phyloP scores from a whole-genome alignment of 2,329 filamentous ascomycete genomes.

The Cladosporium austrohemisphaericum region DNA sequence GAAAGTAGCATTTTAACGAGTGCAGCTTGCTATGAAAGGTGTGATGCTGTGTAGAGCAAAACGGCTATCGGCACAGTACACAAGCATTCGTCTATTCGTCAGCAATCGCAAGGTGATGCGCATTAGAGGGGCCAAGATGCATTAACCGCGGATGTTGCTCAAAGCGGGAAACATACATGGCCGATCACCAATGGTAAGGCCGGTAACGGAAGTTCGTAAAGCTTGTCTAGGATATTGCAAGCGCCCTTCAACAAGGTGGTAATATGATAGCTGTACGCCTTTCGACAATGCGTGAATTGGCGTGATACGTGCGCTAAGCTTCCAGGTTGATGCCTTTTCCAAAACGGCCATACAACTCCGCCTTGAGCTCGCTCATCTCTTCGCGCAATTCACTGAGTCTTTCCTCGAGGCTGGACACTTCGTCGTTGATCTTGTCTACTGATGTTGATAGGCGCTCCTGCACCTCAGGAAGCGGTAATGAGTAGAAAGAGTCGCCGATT shows the following conservation, averaged over 20 bases:
- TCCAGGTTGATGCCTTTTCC: conserved; percentile 96
- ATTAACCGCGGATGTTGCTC: conserved; percentile 6
- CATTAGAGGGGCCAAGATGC: conserved; percentile 12
- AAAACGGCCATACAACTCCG: conserved; percentile 89
- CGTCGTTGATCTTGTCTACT: conserved; percentile 69
- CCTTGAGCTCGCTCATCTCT: conserved; percentile 86
- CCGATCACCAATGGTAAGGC: conserved; percentile 8
- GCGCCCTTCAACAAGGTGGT: conserved; percentile 10
- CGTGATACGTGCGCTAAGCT: conserved; percentile 52
- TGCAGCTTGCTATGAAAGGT: not conserved
- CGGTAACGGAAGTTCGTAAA: conserved; percentile 11
- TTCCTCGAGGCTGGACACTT: conserved; percentile 72
- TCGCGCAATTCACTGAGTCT: conserved; percentile 71
- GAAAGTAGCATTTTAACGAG: not conserved
- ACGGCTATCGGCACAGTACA: conserved; percentile 9
- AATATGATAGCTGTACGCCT: conserved; percentile 6
- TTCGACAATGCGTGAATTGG: conserved; percentile 10
- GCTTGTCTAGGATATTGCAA: conserved; percentile 1
- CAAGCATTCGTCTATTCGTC: conserved; percentile 8
- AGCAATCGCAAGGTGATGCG: conserved; percentile 6
- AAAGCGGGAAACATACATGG: conserved; percentile 9
- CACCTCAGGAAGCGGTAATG: conserved; percentile 76
- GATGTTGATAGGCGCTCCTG: conserved; percentile 76
- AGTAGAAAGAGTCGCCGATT: conserved; percentile 93
- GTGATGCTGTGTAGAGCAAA: not conserved